Evolutionary conservation across 106 monocot species (phyloP).

Genomic region (Triglochin maritima): DNA sequence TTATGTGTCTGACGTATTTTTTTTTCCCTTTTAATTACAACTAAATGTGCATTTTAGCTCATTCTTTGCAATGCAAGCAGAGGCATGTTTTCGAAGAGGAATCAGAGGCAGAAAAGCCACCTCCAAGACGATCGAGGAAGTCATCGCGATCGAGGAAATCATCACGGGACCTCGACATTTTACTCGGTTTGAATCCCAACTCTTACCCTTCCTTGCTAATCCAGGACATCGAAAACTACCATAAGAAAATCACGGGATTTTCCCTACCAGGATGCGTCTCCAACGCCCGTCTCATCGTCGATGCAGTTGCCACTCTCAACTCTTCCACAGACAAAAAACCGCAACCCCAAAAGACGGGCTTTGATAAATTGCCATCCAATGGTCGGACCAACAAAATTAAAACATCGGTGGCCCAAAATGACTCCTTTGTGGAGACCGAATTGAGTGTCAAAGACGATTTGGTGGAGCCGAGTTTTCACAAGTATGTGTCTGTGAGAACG

Average conservation of each 20-base stretch:
- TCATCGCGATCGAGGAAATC: constrained; percentile 73
- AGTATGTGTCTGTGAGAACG: constrained; percentile 53
- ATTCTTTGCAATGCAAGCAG: background rate
- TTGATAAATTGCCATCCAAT: constrained; percentile 1
- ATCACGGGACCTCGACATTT: constrained; percentile 35
- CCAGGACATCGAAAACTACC: constrained; percentile 83
- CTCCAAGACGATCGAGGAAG: constrained; percentile 5
- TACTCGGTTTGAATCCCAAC: constrained; percentile 12
- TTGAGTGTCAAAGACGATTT: constrained; percentile 47
- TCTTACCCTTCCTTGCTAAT: constrained; percentile 55
- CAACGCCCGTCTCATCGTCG: constrained; percentile 89
- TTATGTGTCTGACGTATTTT: too few species aligned
- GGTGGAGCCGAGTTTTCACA: constrained; percentile 71
- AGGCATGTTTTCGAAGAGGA: constrained; percentile 13
- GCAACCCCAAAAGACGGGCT: background rate
- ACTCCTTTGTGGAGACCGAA: constrained; percentile 50
- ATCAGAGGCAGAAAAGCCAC: background rate
- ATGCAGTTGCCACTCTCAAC: constrained; percentile 93
- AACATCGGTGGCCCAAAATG: constrained; percentile 14
- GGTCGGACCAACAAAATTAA: constrained; percentile 12
- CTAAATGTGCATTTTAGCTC: too few species aligned
- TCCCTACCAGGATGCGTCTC: constrained; percentile 86
- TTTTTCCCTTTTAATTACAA: too few species aligned
- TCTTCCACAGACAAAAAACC: constrained; percentile 37
- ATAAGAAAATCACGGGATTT: constrained; percentile 39